These are phyloP conservation scores for Pholiota molesta DNA, from an alignment of 768 basidiomycete genomes.

Conservation along the genomic window DNA sequence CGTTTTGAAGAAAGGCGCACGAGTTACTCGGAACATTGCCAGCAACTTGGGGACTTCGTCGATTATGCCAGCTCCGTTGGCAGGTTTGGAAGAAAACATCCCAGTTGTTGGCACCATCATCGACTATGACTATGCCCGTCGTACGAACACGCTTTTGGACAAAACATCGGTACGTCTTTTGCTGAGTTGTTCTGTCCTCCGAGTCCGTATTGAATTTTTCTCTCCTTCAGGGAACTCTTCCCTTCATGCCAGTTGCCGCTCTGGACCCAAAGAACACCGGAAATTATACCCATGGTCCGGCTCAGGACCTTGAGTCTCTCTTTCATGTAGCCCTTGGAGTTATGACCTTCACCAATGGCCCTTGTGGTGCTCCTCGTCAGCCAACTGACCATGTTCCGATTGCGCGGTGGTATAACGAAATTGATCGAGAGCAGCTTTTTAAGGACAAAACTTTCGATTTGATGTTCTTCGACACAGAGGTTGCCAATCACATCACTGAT, in stretches of 20 bases:
- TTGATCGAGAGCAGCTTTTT: slow-evolving; percentile 2
- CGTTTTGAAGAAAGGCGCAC: not conserved
- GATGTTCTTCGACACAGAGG: not conserved
- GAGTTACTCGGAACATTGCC: slow-evolving; percentile 1
- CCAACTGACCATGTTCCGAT: slow-evolving; percentile 14
- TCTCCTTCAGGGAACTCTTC: slow-evolving; percentile 15
- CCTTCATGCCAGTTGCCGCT: slow-evolving; percentile 15
- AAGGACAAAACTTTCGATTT: not conserved
- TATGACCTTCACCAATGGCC: slow-evolving; percentile 13
- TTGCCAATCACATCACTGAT: not conserved
- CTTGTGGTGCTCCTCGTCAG: slow-evolving; percentile 6
- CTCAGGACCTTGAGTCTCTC: slow-evolving; percentile 17
- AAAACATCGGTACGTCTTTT: slow-evolving; percentile 13
- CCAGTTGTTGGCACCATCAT: slow-evolving; percentile 12
- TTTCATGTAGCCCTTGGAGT: slow-evolving; percentile 10
- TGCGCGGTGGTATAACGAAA: slow-evolving; percentile 14
- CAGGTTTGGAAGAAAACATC: slow-evolving; percentile 1
- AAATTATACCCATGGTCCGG: slow-evolving; percentile 10
- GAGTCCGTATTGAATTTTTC: slow-evolving; percentile 6
- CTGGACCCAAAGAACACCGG: slow-evolving; percentile 9
- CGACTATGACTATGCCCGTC: slow-evolving; percentile 15
- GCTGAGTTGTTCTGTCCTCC: slow-evolving; percentile 5
- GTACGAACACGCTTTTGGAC: slow-evolving; percentile 3
- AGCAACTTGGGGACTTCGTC: not conserved
- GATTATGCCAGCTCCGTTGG: not conserved